These are phyloP conservation scores for Saturnispora saitoi DNA, from an alignment of 805 yeast genomes.

Conservation along the genomic window DNA sequence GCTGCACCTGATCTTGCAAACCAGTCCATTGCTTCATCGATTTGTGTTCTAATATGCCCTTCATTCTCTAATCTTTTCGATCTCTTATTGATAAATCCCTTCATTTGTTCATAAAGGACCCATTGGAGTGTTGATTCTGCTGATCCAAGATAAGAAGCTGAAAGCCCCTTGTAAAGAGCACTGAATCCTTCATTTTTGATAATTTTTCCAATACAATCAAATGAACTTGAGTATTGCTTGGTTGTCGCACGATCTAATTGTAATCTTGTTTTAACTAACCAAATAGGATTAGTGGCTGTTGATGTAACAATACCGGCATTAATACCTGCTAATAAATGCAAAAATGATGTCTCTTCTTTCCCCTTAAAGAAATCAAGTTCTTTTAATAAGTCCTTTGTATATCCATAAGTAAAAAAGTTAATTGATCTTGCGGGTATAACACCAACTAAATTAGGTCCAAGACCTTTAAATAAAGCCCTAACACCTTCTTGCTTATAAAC, in stretches of 20 bases:
- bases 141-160: conserved; percentile 92
- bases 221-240: conserved; percentile 68
- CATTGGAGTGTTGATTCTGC: conserved; percentile 90
- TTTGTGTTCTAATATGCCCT: conserved; percentile 35
- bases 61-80: conserved; percentile 29
- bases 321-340: conserved; percentile 80
- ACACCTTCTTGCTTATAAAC: conserved; percentile 75
- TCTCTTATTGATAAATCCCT: conserved; percentile 49
- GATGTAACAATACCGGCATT: conserved; percentile 91
- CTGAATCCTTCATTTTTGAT: conserved; percentile 66
- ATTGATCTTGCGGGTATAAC: conserved; percentile 97
- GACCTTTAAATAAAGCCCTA: conserved; percentile 81
- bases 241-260: conserved; percentile 71
- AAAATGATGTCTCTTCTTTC: conserved; percentile 62
- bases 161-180: conserved; percentile 83
- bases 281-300: conserved; percentile 95
- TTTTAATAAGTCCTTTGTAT: conserved; percentile 73
- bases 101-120: conserved; percentile 96
- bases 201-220: conserved; percentile 72
- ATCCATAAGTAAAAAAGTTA: conserved; percentile 93
- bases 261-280: conserved; percentile 91
- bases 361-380: conserved; percentile 54
- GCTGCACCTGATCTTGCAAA: conserved; percentile 95
- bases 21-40: conserved; percentile 79
- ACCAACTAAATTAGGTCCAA: conserved; percentile 95